Conservation (phyloP, 306 rosid species). For the Hippophae gyantsensis region DNA sequence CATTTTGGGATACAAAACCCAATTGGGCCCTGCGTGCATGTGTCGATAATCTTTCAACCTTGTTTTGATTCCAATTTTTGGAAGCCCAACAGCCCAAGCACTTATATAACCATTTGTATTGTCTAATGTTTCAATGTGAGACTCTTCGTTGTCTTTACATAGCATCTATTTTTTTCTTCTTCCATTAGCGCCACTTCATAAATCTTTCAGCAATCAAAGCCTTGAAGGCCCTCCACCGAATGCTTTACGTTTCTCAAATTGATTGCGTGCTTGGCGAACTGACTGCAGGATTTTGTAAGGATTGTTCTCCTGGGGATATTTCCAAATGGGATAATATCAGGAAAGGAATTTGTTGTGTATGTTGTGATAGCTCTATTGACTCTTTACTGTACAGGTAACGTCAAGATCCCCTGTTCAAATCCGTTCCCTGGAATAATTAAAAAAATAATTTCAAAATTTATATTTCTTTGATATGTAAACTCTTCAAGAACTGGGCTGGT, state of each 20-base stretch:
- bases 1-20: no score
- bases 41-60: no score
- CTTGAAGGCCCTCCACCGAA: not conserved
- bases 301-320: slow-evolving; percentile 40
- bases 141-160: no score
- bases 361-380: slow-evolving; percentile 62
- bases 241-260: not conserved
- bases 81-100: no score
- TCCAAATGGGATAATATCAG: slow-evolving; percentile 87
- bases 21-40: no score
- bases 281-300: slow-evolving; percentile 37
- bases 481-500: not conserved
- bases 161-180: not conserved
- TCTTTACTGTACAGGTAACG: slow-evolving; percentile 86
- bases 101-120: no score
- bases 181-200: no score
- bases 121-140: no score
- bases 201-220: not conserved
- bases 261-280: not conserved
- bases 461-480: not conserved
- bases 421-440: no score
- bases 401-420: no score
- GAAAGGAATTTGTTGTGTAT: slow-evolving; percentile 84
- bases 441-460: not conserved
- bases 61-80: no score